phyloP scores from a whole-genome alignment of 768 basidiomycete species.

The Mycena kentingensis region DNA sequence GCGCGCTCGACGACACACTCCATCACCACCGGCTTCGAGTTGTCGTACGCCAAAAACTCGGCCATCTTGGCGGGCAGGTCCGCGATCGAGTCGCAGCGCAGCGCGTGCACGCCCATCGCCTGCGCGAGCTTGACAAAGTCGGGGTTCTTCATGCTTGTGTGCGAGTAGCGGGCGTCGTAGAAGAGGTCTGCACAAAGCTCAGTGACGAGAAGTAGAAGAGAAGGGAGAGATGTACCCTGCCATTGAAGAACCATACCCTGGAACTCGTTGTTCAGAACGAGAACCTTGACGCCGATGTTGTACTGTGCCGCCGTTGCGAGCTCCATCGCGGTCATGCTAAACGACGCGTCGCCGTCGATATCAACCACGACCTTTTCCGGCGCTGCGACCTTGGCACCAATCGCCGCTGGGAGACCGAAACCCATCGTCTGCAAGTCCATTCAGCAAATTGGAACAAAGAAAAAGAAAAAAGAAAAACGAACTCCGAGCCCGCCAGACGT shows the following conservation, averaged over 20 bases:
- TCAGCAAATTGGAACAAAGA: constrained; percentile 8
- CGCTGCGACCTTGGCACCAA: constrained; percentile 96
- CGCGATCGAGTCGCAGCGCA: constrained; percentile 66
- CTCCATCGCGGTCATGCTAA: constrained; percentile 99
- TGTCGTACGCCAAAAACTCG: constrained; percentile 96
- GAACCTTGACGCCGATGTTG: constrained; percentile 91
- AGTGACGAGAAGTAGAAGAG: background rate
- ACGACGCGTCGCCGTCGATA: constrained; percentile 96
- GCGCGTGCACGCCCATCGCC: constrained; percentile 91
- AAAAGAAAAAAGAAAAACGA: constrained; percentile 36
- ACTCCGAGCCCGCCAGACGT: constrained; percentile 95
- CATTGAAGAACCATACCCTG: constrained; percentile 99
- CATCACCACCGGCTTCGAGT: constrained; percentile 81
- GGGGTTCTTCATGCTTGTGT: constrained; percentile 94
- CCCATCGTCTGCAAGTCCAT: constrained; percentile 81
- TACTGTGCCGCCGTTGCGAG: constrained; percentile 91
- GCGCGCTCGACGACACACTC: constrained; percentile 85
- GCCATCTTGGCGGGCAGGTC: constrained; percentile 97
- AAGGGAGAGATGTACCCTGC: constrained; percentile 68
- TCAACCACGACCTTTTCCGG: constrained; percentile 94
- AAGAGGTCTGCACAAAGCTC: constrained; percentile 75
- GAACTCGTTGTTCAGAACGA: constrained; percentile 94
- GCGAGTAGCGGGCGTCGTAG: constrained; percentile 95
- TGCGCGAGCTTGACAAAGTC: constrained; percentile 89
- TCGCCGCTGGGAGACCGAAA: constrained; percentile 90